Evolutionary conservation across 106 monocot genomes (phyloP).

Genomic region (Chionographis japonica): DNA sequence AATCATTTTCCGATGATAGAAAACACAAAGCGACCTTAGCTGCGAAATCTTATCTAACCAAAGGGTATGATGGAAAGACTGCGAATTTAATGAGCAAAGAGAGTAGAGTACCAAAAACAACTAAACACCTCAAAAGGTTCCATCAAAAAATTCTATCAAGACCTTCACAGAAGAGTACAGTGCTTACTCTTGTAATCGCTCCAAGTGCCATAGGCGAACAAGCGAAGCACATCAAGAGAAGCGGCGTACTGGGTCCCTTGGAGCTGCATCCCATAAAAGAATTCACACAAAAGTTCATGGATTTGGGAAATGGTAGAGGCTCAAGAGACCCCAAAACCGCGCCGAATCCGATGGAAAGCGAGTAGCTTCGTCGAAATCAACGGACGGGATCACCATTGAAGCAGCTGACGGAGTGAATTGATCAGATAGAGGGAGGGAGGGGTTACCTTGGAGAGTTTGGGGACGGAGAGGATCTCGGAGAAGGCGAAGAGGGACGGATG

Average conservation of each 20-base stretch:
- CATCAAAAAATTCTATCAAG: too few relatives aligned
- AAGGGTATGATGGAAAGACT: too few relatives aligned
- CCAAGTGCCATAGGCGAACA: conserved; percentile 96
- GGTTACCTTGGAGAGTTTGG: conserved; percentile 57
- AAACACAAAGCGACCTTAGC: too few relatives aligned
- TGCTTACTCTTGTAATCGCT: conserved; percentile 85
- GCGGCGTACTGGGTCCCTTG: conserved; percentile 56
- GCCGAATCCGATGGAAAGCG: neutral
- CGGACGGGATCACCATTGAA: neutral
- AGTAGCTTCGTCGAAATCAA: neutral
- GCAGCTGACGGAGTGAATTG: neutral
- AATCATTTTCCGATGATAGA: too few relatives aligned
- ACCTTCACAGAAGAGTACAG: neutral
- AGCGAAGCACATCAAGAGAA: conserved; percentile 60
- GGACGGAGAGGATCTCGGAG: conserved; percentile 87
- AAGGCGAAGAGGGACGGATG: conserved; percentile 97
- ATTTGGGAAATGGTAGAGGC: neutral
- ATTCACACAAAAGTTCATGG: neutral
- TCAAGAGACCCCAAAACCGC: neutral
- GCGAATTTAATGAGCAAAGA: too few relatives aligned
- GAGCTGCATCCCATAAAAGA: conserved; percentile 51
- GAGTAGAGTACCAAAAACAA: too few relatives aligned
- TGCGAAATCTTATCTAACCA: too few relatives aligned
- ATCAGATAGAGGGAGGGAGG: neutral
- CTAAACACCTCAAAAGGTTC: too few relatives aligned